Evolutionary conservation across 768 basidiomycete species (phyloP).

Genomic region (Russula lepida): DNA sequence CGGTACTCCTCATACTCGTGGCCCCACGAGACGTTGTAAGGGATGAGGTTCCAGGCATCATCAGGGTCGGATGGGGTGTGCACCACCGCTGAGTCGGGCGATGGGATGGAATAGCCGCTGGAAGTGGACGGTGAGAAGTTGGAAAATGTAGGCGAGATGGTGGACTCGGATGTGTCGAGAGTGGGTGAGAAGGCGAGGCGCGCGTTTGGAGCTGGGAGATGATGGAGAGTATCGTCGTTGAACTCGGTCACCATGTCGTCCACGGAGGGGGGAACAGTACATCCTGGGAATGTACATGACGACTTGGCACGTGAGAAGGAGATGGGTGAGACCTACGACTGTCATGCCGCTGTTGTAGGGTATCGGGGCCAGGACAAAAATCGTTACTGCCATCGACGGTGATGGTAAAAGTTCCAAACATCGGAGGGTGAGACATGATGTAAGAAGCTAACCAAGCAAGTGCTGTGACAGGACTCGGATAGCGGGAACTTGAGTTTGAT

Average conservation of each 20-base stretch:
- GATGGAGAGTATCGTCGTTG: slow-evolving; percentile 6
- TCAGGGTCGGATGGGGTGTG: slow-evolving; percentile 17
- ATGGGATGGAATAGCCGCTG: slow-evolving; percentile 17
- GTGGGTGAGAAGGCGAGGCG: slow-evolving; percentile 7
- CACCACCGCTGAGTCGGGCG: slow-evolving; percentile 1
- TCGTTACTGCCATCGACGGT: slow-evolving; percentile 4
- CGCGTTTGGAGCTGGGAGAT: slow-evolving; percentile 13
- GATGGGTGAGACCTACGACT: neutral
- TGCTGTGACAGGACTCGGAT: neutral
- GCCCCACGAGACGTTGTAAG: slow-evolving; percentile 35
- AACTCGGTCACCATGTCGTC: slow-evolving; percentile 10
- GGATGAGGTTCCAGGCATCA: slow-evolving; percentile 33
- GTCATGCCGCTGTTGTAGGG: slow-evolving; percentile 2
- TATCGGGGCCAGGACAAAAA: slow-evolving; percentile 3
- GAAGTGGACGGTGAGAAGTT: slow-evolving; percentile 19
- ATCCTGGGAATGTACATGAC: neutral
- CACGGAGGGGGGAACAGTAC: neutral
- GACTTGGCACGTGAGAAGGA: neutral
- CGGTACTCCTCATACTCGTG: slow-evolving; percentile 29
- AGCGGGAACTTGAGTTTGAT: neutral
- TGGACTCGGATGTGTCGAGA: slow-evolving; percentile 14
- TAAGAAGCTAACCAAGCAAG: neutral
- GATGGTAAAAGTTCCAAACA: slow-evolving; percentile 16
- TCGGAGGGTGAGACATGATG: slow-evolving; percentile 13
- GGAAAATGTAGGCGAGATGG: slow-evolving; percentile 17